A percentile compares a stretch with the other conserved stretches of the same genome.
phyloP scores from a whole-genome alignment of 495 filamentous ascomycete species.

The Aspergillus sclerotiicarbonarius region DNA sequence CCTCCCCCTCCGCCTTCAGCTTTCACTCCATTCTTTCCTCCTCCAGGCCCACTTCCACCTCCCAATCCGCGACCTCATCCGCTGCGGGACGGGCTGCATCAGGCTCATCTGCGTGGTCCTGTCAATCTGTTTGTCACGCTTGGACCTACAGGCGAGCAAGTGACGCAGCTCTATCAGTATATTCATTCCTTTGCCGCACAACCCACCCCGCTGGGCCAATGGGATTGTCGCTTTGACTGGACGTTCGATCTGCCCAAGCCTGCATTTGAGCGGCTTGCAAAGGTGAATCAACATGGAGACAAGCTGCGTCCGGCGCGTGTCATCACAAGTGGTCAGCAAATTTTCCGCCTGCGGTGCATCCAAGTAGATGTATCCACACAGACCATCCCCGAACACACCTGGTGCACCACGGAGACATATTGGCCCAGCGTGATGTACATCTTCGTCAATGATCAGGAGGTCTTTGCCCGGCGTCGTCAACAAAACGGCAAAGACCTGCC shows the following conservation, averaged over 20 bases:
- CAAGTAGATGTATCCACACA: slow-evolving; percentile 16
- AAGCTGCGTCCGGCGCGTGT: slow-evolving; percentile 17
- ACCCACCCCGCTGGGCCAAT: slow-evolving; percentile 33
- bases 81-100: slow-evolving; percentile 51
- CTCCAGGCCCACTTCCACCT: neutral
- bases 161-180: slow-evolving; percentile 44
- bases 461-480: slow-evolving; percentile 60
- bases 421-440: slow-evolving; percentile 77
- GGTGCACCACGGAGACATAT: slow-evolving; percentile 58
- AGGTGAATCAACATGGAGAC: neutral
- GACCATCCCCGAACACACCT: slow-evolving; percentile 40
- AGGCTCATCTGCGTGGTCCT: slow-evolving; percentile 56
- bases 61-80: slow-evolving; percentile 41
- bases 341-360: slow-evolving; percentile 47
- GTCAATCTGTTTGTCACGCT: slow-evolving; percentile 34
- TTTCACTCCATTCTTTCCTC: neutral
- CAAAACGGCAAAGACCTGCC: slow-evolving; percentile 75
- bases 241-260: slow-evolving; percentile 23
- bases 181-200: slow-evolving; percentile 39
- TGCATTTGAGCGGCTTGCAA: slow-evolving; percentile 23
- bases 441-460: slow-evolving; percentile 57
- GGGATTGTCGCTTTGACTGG: slow-evolving; percentile 27
- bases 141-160: slow-evolving; percentile 14
- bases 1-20: neutral
- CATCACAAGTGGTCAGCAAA: slow-evolving; percentile 29